phyloP scores from a whole-genome alignment of 768 basidiomycete species.

The Rhodotorula graminis region DNA sequence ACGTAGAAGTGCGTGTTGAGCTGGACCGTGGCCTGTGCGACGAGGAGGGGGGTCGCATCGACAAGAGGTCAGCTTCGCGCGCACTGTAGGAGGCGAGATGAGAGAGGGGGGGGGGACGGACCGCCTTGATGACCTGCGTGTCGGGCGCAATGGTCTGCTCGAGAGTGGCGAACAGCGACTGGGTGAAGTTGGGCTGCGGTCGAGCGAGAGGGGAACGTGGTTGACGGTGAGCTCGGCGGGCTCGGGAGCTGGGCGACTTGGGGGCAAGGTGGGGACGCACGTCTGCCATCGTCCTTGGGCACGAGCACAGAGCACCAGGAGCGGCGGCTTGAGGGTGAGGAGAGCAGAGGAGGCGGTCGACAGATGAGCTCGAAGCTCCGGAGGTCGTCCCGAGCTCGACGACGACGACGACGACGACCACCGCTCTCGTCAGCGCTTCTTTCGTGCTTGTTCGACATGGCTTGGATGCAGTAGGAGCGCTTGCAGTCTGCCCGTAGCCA shows the following conservation, averaged over 20 bases:
- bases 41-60: neutral
- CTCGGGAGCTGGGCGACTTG: neutral
- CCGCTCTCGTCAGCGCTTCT: too few species aligned
- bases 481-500: too few species aligned
- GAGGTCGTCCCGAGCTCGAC: neutral
- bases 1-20: constrained; percentile 92
- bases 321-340: neutral
- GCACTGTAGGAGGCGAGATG: too few species aligned
- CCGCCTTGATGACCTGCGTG: constrained; percentile 80
- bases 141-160: constrained; percentile 81
- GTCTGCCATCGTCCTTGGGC: constrained; percentile 22
- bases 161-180: constrained; percentile 77
- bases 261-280: neutral
- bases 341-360: neutral
- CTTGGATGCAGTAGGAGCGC: too few species aligned
- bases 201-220: neutral
- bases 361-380: neutral
- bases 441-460: too few species aligned
- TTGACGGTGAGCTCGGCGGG: neutral
- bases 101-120: constrained; percentile 54
- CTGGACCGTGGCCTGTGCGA: constrained; percentile 76
- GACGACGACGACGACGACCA: too few species aligned
- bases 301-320: neutral
- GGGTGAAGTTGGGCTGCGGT: constrained; percentile 57
- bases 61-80: neutral